Conservation (phyloP, 192 early-diverging fungal genomes). For the Coemansia sp. region DNA sequence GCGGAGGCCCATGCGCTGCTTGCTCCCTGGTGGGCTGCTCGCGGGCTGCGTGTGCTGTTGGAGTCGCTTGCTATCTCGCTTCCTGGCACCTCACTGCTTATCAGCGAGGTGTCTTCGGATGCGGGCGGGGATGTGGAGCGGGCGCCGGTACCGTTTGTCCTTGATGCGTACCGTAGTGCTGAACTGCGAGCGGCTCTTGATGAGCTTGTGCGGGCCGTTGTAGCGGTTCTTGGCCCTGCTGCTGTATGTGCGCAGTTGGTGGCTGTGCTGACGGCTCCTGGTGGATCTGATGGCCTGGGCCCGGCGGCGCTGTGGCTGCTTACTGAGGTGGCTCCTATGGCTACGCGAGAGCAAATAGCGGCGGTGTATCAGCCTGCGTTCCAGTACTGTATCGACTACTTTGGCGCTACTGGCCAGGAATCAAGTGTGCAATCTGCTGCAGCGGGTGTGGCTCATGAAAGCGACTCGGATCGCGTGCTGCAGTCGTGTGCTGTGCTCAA, state of each 20-base stretch:
- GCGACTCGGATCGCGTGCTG: constrained; percentile 1
- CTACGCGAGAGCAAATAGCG: background rate
- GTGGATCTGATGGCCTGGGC: background rate
- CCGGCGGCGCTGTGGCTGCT: constrained; percentile 32
- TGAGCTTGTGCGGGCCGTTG: constrained; percentile 8
- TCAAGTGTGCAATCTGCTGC: background rate
- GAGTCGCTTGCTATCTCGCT: constrained; percentile 24
- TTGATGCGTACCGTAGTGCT: constrained; percentile 16
- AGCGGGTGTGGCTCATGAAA: background rate
- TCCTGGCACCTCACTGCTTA: constrained; percentile 37
- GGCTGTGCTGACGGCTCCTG: background rate
- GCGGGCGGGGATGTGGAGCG: background rate
- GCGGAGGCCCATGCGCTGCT: constrained; percentile 8
- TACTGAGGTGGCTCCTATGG: constrained; percentile 1
- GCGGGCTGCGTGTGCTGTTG: constrained; percentile 23
- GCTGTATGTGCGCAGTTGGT: constrained; percentile 28
- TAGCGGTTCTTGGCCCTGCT: background rate
- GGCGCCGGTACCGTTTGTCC: constrained; percentile 15
- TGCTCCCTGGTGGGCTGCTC: constrained; percentile 27
- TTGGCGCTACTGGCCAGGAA: background rate
- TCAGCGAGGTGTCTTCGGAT: constrained; percentile 9
- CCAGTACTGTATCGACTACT: constrained; percentile 26
- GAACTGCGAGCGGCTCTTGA: constrained; percentile 19
- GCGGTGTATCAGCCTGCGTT: constrained; percentile 15
- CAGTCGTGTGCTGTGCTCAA: constrained; percentile 24